Base-by-base conservation (phyloP, 73 alveolate genomes). In the Halteria grandinella region DNA sequence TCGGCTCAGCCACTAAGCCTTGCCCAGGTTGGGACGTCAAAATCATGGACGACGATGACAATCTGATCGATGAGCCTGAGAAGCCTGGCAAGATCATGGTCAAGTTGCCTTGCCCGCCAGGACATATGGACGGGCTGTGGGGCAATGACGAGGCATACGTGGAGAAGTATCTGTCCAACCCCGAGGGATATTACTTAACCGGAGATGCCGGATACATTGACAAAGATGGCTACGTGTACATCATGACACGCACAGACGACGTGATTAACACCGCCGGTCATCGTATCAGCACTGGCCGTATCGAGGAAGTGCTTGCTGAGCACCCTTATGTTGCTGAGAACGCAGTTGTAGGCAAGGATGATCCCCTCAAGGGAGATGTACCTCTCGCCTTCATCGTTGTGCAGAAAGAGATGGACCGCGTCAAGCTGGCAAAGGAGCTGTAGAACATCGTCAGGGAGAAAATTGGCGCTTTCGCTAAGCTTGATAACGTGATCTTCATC, bases 211-310 rank as follows among this genome's bases (percentile, higher is more conserved):
- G 95, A 48, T n/a, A 64, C 39, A 47, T 82, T 15, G 97, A 95
- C 84, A 73, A 95, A 78, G 92, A 94, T 51, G 99, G 98, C 40
- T 94, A 83, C 89, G 49, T 86, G 47, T 86, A 97, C 82, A 89
- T 93, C 36, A 86, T 95, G 64, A 96, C 97, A 49, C 89, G 99
- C 76, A 81, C 89, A 63, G 98, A 93, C 69, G 98, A 93, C 75
- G 91, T 89, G 31, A 91, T 93, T 69, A 93, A 93, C 60, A 89
- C 86, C 36, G 90, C 94, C 7, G 98, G 98, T 11, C 98, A 93
- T 73, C 81, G 98, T 64, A 63, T 93, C 53, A 72, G 90, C 36
- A 93, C 97, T 24, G 98, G 96, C 0, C 81, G 91, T 58, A 83
- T 93, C 17, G 98, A 93, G 58, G 89, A 78, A 37, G 95, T 89